Conservation (phyloP, 352 stramenopile species). For the Pythium angustatum region DNA sequence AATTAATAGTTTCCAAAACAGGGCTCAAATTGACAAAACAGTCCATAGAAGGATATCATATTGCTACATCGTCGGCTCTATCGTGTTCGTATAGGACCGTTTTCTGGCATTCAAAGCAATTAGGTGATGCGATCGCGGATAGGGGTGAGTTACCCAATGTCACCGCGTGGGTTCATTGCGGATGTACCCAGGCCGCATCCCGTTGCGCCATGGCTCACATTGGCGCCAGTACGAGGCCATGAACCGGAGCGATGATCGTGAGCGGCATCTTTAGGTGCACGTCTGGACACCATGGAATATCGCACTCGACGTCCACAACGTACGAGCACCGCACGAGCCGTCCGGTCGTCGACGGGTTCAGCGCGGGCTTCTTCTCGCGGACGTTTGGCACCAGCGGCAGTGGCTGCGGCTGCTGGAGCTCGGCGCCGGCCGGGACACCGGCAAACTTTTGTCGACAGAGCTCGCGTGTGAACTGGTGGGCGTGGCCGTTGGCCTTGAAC, state of each 20-base stretch:
- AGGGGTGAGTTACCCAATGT: too few species aligned
- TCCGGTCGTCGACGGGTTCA: constrained; percentile 36
- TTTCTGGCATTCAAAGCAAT: too few species aligned
- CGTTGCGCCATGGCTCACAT: too few species aligned
- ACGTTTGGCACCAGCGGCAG: constrained; percentile 31
- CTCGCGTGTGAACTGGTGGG: constrained; percentile 14
- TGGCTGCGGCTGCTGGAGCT: constrained; percentile 26
- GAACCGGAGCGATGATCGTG: constrained; percentile 20
- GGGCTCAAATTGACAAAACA: too few species aligned
- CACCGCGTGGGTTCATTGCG: too few species aligned
- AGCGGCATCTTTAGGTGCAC: constrained; percentile 36
- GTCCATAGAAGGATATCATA: too few species aligned
- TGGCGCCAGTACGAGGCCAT: background rate
- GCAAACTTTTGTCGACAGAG: constrained; percentile 28
- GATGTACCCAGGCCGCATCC: too few species aligned
- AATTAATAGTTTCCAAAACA: too few species aligned
- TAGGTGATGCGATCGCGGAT: too few species aligned
- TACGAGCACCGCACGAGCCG: constrained; percentile 38
- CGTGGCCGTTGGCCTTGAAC: constrained; percentile 17
- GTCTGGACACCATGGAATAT: constrained; percentile 45
- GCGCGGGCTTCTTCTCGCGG: background rate
- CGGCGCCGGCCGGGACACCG: constrained; percentile 19
- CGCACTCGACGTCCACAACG: constrained; percentile 38
- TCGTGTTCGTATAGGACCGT: too few species aligned
- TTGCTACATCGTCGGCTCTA: too few species aligned